phyloP scores from a whole-genome alignment of 805 yeast genomes.

The Candida nanaspora region DNA sequence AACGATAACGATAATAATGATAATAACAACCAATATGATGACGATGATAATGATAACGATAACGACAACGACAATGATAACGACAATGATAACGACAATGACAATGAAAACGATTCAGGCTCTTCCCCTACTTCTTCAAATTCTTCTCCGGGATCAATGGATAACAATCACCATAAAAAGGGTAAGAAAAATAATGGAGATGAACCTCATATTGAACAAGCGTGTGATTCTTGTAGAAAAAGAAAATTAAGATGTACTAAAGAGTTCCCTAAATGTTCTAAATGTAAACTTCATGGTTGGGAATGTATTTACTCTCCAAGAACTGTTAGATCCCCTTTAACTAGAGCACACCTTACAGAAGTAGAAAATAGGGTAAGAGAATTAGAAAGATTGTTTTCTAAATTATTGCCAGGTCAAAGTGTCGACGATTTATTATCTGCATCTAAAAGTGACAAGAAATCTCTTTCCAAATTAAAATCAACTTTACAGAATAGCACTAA shows the following conservation, averaged over 20 bases:
- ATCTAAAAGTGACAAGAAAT: not conserved
- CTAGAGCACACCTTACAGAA: slow-evolving; percentile 71
- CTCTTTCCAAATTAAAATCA: not conserved
- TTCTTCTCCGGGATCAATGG: no score
- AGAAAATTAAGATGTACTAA: slow-evolving; percentile 78
- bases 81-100: not conserved
- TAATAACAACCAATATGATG: not conserved
- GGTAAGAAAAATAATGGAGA: not conserved
- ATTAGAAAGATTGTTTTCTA: slow-evolving; percentile 37
- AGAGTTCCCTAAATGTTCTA: slow-evolving; percentile 67
- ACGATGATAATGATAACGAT: not conserved
- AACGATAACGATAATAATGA: not conserved
- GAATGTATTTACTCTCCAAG: slow-evolving; percentile 74
- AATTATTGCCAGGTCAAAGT: slow-evolving; percentile 37
- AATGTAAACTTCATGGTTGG: slow-evolving; percentile 68
- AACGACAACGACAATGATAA: not conserved
- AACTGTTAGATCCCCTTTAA: slow-evolving; percentile 70
- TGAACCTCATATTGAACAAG: slow-evolving; percentile 38
- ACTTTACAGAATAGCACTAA: no score
- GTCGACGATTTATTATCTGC: slow-evolving; percentile 26
- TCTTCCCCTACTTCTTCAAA: slow-evolving; percentile 5
- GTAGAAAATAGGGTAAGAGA: slow-evolving; percentile 54
- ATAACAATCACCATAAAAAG: slow-evolving; percentile 11
- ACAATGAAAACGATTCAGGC: not conserved
- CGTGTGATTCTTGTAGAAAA: slow-evolving; percentile 79